phyloP scores from a whole-genome alignment of 345 rosid species.

The Microcos paniculata region DNA sequence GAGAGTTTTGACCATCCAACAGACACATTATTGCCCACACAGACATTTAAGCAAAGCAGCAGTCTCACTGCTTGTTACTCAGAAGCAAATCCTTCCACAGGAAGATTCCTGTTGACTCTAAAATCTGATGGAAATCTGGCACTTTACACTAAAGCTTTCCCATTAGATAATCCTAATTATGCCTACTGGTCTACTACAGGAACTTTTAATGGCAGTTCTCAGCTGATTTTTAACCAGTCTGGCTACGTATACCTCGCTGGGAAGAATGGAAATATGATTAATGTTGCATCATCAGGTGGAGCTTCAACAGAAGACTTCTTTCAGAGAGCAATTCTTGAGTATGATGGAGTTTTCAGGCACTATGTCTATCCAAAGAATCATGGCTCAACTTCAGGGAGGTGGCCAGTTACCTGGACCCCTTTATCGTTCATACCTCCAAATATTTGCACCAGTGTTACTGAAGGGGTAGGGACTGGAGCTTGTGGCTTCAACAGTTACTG shows the following conservation, averaged over 20 bases:
- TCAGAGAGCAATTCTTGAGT: constrained; percentile 46
- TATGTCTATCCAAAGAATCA: constrained; percentile 46
- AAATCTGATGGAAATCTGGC: constrained; percentile 36
- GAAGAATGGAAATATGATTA: constrained; percentile 22
- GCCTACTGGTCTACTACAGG: constrained; percentile 29
- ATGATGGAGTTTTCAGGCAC: constrained; percentile 52
- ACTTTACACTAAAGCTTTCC: constrained; percentile 26
- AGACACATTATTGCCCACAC: constrained; percentile 53
- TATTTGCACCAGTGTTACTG: constrained; percentile 26
- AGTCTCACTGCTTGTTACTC: constrained; percentile 32
- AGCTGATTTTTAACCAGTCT: constrained; percentile 42
- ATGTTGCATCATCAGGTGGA: background rate
- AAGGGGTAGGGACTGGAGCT: constrained; percentile 33
- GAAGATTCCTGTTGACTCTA: constrained; percentile 34
- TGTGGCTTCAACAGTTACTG: constrained; percentile 64
- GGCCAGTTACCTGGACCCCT: constrained; percentile 35
- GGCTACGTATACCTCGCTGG: constrained; percentile 40
- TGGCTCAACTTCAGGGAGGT: constrained; percentile 2
- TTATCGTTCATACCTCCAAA: constrained; percentile 28
- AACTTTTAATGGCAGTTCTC: constrained; percentile 11
- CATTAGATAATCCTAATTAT: background rate
- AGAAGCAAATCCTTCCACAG: constrained; percentile 28
- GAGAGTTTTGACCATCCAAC: constrained; percentile 50
- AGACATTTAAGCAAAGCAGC: constrained; percentile 23
- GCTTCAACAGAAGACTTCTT: constrained; percentile 27